These are phyloP conservation scores for Fusarium devonianum DNA, from an alignment of 2,329 filamentous ascomycete species.

Conservation along the genomic window DNA sequence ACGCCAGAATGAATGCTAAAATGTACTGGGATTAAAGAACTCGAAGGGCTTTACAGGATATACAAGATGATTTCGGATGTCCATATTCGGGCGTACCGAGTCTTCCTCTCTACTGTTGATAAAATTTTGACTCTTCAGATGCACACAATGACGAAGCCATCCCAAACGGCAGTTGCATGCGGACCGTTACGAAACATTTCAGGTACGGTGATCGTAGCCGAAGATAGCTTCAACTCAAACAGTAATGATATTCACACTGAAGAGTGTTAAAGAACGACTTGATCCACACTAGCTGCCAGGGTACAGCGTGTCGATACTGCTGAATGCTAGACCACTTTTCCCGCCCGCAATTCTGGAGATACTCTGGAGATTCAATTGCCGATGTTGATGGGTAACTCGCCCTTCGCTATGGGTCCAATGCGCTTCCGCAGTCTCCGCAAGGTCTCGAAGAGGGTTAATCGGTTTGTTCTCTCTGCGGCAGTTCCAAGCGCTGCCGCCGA, in stretches of 20 bases:
- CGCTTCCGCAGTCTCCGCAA: neutral
- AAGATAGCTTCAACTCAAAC: constrained; percentile 7
- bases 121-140: neutral
- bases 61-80: constrained; percentile 1
- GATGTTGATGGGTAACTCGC: too few relatives aligned
- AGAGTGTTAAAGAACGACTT: neutral
- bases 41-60: constrained; percentile 8
- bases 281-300: neutral
- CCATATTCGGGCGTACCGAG: constrained; percentile 12
- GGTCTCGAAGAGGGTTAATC: neutral
- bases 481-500: constrained; percentile 18
- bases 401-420: too few relatives aligned
- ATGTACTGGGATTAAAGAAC: neutral
- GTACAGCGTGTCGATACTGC: neutral
- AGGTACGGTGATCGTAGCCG: constrained; percentile 28
- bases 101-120: neutral
- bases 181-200: neutral
- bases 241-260: neutral
- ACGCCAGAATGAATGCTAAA: neutral
- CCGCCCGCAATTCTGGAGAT: too few relatives aligned
- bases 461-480: constrained; percentile 7
- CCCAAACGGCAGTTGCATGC: constrained; percentile 25
- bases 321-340: neutral
- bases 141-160: constrained; percentile 2
- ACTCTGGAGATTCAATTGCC: too few relatives aligned